Percentiles rank a stretch among this genome's conserved stretches.
Evolutionary conservation across 1,284 basidiomycete genomes (phyloP).

Genomic region (Cryptococcus sp.): DNA sequence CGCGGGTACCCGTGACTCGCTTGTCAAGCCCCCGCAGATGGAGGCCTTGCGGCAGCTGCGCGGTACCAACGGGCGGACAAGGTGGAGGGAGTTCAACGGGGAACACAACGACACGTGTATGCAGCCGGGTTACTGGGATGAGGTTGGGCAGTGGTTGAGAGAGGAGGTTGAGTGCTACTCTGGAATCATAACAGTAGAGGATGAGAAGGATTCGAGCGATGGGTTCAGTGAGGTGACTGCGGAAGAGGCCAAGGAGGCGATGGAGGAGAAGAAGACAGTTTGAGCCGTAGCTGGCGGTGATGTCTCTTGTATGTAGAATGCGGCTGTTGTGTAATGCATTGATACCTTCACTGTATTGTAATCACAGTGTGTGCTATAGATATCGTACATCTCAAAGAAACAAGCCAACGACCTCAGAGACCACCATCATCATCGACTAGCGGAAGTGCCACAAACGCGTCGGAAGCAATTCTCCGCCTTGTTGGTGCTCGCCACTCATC

Average conservation of each 20-base stretch:
- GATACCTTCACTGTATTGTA: neutral
- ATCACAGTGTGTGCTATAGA: neutral
- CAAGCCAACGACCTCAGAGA: neutral
- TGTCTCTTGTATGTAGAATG: too few species aligned
- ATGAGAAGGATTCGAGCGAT: neutral
- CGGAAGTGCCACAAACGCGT: neutral
- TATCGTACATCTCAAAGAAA: neutral
- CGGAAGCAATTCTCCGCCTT: neutral
- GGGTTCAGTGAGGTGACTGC: neutral
- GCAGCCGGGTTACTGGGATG: conserved; percentile 64
- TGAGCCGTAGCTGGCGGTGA: too few species aligned
- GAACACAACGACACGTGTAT: conserved; percentile 72
- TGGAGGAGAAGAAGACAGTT: too few species aligned
- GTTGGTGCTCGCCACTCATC: neutral
- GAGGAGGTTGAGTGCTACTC: conserved; percentile 25
- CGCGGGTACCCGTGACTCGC: conserved; percentile 70
- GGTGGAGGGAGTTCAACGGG: conserved; percentile 58
- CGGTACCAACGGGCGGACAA: conserved; percentile 47
- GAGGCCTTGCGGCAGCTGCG: conserved; percentile 63
- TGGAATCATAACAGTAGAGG: neutral
- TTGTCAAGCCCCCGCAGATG: conserved; percentile 87
- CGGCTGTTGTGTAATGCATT: neutral
- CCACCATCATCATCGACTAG: neutral
- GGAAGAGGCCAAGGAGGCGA: too few species aligned
- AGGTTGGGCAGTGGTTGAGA: conserved; percentile 59